Conservation (phyloP, 2,329 filamentous ascomycete species). For the Tolypocladium tundrense region DNA sequence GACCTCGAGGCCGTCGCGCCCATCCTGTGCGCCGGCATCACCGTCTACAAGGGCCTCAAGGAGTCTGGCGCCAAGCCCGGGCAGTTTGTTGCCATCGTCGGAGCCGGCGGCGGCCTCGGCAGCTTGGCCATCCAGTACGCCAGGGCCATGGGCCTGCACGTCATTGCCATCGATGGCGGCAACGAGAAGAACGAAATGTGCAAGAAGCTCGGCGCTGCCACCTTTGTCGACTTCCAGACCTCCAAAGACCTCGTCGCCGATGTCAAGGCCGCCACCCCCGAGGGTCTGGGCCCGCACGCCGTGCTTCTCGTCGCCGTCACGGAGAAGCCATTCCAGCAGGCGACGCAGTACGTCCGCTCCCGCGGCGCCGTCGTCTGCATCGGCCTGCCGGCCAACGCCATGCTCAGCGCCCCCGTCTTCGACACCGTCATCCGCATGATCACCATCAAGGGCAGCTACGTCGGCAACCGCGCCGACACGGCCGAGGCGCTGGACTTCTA, state of each 20-base stretch:
- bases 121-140: slow-evolving; percentile 77
- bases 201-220: slow-evolving; percentile 56
- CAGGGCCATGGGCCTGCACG: slow-evolving; percentile 75
- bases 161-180: slow-evolving; percentile 75
- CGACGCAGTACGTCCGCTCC: slow-evolving; percentile 75
- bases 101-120: slow-evolving; percentile 76
- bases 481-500: slow-evolving; percentile 89
- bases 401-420: slow-evolving; percentile 76
- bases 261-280: slow-evolving; percentile 69
- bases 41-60: slow-evolving; percentile 86
- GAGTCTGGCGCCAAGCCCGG: slow-evolving; percentile 67
- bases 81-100: slow-evolving; percentile 73
- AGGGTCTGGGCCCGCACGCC: slow-evolving; percentile 77
- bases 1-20: slow-evolving; percentile 69
- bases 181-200: slow-evolving; percentile 69
- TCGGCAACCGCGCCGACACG: slow-evolving; percentile 82
- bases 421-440: slow-evolving; percentile 85
- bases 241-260: slow-evolving; percentile 72
- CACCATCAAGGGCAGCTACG: slow-evolving; percentile 84
- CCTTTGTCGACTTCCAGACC: slow-evolving; percentile 72
- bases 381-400: slow-evolving; percentile 73
- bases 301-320: slow-evolving; percentile 76
- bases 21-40: slow-evolving; percentile 76
- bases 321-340: slow-evolving; percentile 94
- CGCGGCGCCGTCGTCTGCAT: slow-evolving; percentile 80